Evolutionary conservation across 768 basidiomycete genomes (phyloP).

Genomic region (Leccinum imitatum): DNA sequence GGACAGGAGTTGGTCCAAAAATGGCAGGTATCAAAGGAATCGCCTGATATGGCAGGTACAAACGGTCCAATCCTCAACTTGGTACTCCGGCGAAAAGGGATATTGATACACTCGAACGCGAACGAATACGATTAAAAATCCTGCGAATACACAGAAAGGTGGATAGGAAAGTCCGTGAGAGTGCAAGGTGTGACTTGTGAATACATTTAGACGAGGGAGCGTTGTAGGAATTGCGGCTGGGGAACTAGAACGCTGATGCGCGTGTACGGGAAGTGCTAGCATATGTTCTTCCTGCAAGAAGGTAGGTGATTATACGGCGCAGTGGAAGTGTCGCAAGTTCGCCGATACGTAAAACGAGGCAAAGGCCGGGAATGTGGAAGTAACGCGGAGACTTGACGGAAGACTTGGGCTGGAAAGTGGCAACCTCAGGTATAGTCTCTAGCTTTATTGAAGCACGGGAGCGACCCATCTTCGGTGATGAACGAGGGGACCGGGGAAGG

Average conservation of each 20-base stretch:
- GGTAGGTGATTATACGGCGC: constrained; percentile 22
- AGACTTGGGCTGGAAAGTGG: constrained; percentile 29
- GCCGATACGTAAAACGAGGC: constrained; percentile 30
- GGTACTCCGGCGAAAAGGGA: constrained; percentile 1
- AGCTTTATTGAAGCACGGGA: constrained; percentile 29
- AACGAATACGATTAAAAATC: constrained; percentile 3
- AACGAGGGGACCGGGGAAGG: constrained; percentile 20
- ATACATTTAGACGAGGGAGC: constrained; percentile 1
- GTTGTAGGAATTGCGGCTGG: background rate
- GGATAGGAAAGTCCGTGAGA: constrained; percentile 5
- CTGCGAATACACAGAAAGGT: constrained; percentile 13
- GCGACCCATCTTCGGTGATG: constrained; percentile 27
- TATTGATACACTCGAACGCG: constrained; percentile 20
- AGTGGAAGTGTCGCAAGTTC: constrained; percentile 31
- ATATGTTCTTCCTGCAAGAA: constrained; percentile 27
- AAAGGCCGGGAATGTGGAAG: constrained; percentile 28
- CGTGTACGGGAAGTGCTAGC: constrained; percentile 15
- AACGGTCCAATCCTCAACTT: constrained; percentile 7
- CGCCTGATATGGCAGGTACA: constrained; percentile 29
- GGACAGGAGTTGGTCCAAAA: constrained; percentile 21
- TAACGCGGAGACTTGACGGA: constrained; percentile 12
- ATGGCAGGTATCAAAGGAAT: constrained; percentile 30
- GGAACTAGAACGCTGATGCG: constrained; percentile 15
- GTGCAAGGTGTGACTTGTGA: constrained; percentile 9
- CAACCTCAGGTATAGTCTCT: constrained; percentile 40